Evolutionary conservation across 805 yeast genomes (phyloP), one percentile per base, ranked within the genome.

Genomic region (Zygoascus bituminiphila): DNA sequence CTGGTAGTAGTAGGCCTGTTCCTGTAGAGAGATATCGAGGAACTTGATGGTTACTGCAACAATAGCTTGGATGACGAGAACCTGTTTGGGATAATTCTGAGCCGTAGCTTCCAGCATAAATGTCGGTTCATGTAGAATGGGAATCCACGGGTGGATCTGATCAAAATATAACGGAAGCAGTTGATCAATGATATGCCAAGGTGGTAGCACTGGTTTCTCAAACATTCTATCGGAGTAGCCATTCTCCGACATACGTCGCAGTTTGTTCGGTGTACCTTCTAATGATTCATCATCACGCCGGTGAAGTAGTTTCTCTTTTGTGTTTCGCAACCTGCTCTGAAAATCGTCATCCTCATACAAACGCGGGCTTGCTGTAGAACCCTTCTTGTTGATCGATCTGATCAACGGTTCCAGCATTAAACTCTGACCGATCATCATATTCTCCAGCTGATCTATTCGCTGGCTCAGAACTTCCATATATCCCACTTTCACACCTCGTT

Each of bases 131-230:
- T 52, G 55, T 23, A 52, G 19, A 26, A 52, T 52, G 5, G 55
- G 55, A 8, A 51, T 50, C 55, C 55, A 52, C 7, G 55, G 55
- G 36, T 52, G 55, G 6, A 52, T 47, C 26, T 45, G 42, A 25
- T 33, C 42, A 37, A 52, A 52, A 36, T 52, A 52, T 12, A 31
- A 23, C 3, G 55, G 55, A 2, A 47, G 40, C 14, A 49, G 17
- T 4, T 38, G 26, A 15, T 42, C 37, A 12, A 31, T 15, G 8
- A 37, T 44, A 12, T n/a, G 22, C 42, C 42, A 38, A 7, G 42
- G 20, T 15, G 42, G 21, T 23, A n/a, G 15, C 12, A 38, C 20
- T 7, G 22, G 42, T 14, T 38, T 38, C 10, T 25, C 29, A 25
- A 25, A 25, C 29, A 25, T 25, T 25, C 29, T 7, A 25, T 25